Evolutionary conservation across 129 eudicot genomes (phyloP).

Genomic region (Chrysanthemum makinoi): DNA sequence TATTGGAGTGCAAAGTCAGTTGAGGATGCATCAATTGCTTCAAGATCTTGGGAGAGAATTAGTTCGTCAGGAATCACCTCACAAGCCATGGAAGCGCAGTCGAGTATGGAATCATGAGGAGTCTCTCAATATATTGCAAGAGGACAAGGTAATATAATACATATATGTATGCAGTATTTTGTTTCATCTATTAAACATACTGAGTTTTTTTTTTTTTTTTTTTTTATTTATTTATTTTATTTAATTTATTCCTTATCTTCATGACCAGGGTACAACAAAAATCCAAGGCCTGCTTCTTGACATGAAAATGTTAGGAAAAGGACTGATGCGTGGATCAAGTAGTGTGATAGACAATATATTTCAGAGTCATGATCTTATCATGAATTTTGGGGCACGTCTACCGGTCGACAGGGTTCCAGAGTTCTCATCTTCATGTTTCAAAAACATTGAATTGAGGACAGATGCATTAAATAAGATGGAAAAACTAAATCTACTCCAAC

Average conservation of each 20-base stretch:
- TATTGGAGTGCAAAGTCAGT: not conserved
- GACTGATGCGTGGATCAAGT: not conserved
- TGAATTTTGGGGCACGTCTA: no score
- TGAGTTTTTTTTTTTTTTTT: not conserved
- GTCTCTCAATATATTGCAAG: conserved; percentile 10
- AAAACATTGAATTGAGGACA: not conserved
- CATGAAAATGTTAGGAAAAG: conserved; percentile 4
- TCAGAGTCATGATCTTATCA: not conserved
- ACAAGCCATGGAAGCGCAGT: conserved; percentile 23
- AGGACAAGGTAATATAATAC: conserved; percentile 6
- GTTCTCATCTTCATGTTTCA: not conserved
- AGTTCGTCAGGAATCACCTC: conserved; percentile 26
- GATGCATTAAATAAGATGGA: conserved; percentile 21
- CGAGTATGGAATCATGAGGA: conserved; percentile 25
- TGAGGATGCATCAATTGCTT: conserved; percentile 24
- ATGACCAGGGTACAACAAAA: conserved; percentile 9
- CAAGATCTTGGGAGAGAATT: conserved; percentile 27
- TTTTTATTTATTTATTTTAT: no score
- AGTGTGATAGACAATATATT: not conserved
- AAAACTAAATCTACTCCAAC: conserved; percentile 15
- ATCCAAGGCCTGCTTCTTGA: conserved; percentile 23
- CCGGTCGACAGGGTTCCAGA: no score
- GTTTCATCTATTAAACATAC: no score
- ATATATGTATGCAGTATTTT: no score
- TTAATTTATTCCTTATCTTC: not conserved